Evolutionary conservation across 306 rosid genomes (phyloP).

Genomic region (Prunus salicina): DNA sequence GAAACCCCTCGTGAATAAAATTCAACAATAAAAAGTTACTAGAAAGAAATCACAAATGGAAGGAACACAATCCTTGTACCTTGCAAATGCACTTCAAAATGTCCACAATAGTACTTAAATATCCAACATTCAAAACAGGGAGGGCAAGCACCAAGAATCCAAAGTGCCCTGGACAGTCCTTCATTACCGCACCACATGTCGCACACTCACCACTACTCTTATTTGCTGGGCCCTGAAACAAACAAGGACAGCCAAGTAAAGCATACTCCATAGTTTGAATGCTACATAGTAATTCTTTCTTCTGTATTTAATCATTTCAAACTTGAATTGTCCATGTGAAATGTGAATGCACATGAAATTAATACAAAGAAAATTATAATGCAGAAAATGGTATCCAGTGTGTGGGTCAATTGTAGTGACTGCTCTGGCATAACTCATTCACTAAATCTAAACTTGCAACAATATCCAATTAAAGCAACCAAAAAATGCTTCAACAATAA

Average conservation of each 20-base stretch:
- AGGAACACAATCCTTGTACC: slow-evolving; percentile 41
- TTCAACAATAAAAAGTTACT: background rate
- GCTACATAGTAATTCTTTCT: background rate
- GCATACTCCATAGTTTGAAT: background rate
- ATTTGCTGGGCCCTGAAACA: slow-evolving; percentile 74
- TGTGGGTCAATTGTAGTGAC: background rate
- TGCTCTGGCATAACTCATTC: background rate
- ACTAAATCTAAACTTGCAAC: background rate
- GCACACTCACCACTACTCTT: slow-evolving; percentile 46
- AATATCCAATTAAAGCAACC: background rate
- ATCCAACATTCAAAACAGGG: slow-evolving; percentile 83
- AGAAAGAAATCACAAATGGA: background rate
- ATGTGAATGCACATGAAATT: background rate
- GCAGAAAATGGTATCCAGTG: background rate
- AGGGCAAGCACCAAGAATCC: slow-evolving; percentile 67
- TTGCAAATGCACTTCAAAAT: slow-evolving; percentile 89
- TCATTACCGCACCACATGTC: slow-evolving; percentile 64
- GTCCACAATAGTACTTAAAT: slow-evolving; percentile 46
- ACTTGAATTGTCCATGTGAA: background rate
- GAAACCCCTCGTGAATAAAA: background rate
- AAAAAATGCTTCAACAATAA: background rate
- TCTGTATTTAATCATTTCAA: background rate
- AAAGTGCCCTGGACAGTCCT: slow-evolving; percentile 80
- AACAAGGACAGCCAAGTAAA: background rate
- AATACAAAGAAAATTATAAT: background rate